A percentile compares a stretch with the other conserved stretches of the same genome.
Conservation (phyloP, 75 land plant genomes). For the Cryptomeria japonica region DNA sequence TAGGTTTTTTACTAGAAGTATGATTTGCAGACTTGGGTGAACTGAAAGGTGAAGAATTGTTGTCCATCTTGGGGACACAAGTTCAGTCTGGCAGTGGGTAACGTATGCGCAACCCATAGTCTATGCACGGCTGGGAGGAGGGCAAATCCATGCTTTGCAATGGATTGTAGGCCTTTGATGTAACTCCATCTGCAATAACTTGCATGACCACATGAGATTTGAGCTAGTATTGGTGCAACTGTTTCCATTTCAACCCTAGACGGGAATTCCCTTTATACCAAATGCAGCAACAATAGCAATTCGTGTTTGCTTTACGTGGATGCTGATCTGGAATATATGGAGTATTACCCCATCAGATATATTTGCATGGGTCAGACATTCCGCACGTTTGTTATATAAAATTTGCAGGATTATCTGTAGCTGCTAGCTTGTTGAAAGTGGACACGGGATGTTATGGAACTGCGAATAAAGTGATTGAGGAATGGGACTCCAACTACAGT, state of each 20-base stretch:
- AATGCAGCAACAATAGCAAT: not conserved
- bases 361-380: not conserved
- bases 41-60: not conserved
- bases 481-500: not conserved
- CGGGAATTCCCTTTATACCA: not conserved
- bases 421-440: not conserved
- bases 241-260: not conserved
- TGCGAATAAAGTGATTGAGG: not conserved
- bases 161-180: not conserved
- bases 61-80: not conserved
- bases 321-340: not conserved
- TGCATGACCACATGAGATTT: not conserved
- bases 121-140: not conserved
- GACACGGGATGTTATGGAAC: not conserved
- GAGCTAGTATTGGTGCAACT: not conserved
- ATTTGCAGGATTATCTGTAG: not conserved
- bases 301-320: not conserved
- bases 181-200: not conserved
- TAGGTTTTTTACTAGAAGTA: not conserved
- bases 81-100: not conserved
- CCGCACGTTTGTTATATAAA: not conserved
- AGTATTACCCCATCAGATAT: not conserved
- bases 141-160: not conserved
- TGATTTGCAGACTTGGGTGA: not conserved
- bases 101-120: not conserved